phyloP scores from a whole-genome alignment of 1,139 yeast genomes.

The Groenewaldozyma auringiensis region DNA sequence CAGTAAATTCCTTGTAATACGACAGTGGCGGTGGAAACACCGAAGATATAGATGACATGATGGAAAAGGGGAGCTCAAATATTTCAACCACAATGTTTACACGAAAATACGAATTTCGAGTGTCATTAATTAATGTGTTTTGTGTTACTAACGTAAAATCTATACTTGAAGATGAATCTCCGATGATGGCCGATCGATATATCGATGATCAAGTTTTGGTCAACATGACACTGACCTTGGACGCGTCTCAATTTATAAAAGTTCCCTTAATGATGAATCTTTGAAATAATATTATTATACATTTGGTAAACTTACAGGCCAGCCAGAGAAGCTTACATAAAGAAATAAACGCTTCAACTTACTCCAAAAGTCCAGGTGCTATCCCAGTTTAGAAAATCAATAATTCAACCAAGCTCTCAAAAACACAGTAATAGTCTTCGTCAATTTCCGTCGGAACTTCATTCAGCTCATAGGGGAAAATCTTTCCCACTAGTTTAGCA shows the following conservation, averaged over 20 bases:
- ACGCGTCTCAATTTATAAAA: background rate
- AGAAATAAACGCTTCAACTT: background rate
- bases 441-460: background rate
- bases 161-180: no score
- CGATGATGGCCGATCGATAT: no score
- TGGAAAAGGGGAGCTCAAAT: background rate
- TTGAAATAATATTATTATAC: no score
- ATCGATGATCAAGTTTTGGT: no score
- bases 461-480: conserved; percentile 3
- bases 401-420: background rate
- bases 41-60: conserved; percentile 41
- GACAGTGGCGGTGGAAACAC: conserved; percentile 87
- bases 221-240: no score
- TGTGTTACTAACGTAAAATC: no score
- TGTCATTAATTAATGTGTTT: no score
- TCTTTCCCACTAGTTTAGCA: conserved; percentile 11
- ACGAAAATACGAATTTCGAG: no score
- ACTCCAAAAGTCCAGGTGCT: no score
- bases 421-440: background rate
- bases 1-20: conserved; percentile 59
- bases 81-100: background rate
- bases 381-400: background rate
- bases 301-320: no score
- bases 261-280: no score
- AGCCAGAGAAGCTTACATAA: no score